Base-by-base conservation (phyloP, 2,329 filamentous ascomycete genomes). In the Parafenestella ontariensis region DNA sequence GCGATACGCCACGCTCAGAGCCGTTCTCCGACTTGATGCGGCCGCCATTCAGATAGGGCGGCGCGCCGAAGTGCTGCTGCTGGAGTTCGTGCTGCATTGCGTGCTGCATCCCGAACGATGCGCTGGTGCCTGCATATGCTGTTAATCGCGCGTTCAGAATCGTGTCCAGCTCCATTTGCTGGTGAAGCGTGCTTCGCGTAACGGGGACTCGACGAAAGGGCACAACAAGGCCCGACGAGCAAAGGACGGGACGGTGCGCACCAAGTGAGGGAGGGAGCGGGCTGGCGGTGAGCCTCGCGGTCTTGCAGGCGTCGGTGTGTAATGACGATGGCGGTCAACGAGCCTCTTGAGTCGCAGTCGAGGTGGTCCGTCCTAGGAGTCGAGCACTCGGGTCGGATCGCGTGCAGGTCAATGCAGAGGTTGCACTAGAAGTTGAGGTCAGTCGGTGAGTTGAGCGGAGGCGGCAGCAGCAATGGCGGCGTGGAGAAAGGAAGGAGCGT, bases 1-100 rank as follows among this genome's bases (percentile, higher is more conserved):
- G 84, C 52, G 83, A 81, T 59, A 82, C 78, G 61, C 81, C 83
- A 58, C 84, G 83, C 64, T 87, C 85, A 55, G 84, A 83, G 68
- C 83, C 83, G 72, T 80, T 85, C 72, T 85, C 83, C 47, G 83
- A 84, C 62, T 82, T 82, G 76, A 82, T 82, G 70, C 79, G 74
- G 67, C 76, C 76, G 66, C 75, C 76, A 67, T 79, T 79, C 59
- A 78, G 72, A 76, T 81, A 75, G 66, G 78, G 77, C 52, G 80
- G 76, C 65, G 80, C 79, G 42, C 78, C 77, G 58, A 77, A 80
- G 64, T 80, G 77, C 58, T 75, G 75, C 59, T 69, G 74, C 62
- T 74, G 72, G 48, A 73, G 64, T 8, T 76, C 71, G 70, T 76
- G 74, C 63, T 76, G 75, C 75, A 77, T 77, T 24, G 71, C 66